Evolutionary conservation across 495 filamentous ascomycete species (phyloP).

Genomic region (Podospora comata): DNA sequence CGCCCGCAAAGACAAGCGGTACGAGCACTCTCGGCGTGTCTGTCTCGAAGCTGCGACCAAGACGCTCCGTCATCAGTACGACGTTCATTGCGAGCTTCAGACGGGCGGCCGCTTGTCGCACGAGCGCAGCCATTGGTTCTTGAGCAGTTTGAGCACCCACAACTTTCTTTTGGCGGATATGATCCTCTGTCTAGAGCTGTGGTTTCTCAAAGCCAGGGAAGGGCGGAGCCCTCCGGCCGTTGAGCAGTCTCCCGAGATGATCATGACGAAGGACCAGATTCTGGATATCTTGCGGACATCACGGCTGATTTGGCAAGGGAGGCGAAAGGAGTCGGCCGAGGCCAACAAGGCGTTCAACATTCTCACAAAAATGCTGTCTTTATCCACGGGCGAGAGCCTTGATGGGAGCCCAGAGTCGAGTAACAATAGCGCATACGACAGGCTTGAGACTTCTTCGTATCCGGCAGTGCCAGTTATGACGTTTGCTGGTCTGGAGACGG

Average conservation of each 20-base stretch:
- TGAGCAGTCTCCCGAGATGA: constrained; percentile 12
- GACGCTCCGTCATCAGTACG: constrained; percentile 38
- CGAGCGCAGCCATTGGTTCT: constrained; percentile 30
- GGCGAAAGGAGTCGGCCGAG: constrained; percentile 20
- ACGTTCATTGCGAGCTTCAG: constrained; percentile 36
- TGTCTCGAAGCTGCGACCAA: constrained; percentile 38
- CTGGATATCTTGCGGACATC: constrained; percentile 29
- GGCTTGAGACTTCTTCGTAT: constrained; percentile 1
- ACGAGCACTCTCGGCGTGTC: constrained; percentile 32
- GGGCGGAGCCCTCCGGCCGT: constrained; percentile 14
- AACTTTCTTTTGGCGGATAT: constrained; percentile 40
- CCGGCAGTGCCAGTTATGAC: not conserved
- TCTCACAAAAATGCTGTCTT: constrained; percentile 27
- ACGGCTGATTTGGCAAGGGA: constrained; percentile 27
- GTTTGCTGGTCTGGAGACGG: not conserved
- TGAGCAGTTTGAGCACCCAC: constrained; percentile 35
- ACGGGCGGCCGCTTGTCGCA: constrained; percentile 32
- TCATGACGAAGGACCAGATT: constrained; percentile 25
- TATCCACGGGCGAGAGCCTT: constrained; percentile 24
- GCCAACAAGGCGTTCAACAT: constrained; percentile 32
- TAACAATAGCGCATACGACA: not conserved
- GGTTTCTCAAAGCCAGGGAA: constrained; percentile 21
- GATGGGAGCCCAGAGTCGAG: constrained; percentile 24
- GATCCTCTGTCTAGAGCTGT: constrained; percentile 35
- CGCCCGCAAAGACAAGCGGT: constrained; percentile 33